phyloP scores from a whole-genome alignment of 2,329 filamentous ascomycete species.

The Atkinsonella texensis region DNA sequence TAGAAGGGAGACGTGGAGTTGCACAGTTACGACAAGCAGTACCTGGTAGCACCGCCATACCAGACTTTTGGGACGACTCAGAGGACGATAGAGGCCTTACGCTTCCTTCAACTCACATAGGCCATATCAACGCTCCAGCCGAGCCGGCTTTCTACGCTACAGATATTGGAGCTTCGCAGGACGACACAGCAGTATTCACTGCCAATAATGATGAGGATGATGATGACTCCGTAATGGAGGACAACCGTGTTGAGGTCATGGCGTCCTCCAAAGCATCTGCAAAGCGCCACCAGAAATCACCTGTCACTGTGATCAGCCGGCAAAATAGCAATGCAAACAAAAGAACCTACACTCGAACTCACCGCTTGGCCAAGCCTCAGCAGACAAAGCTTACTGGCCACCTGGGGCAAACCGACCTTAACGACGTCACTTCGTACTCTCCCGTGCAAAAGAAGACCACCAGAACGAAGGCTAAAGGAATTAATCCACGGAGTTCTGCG shows the following conservation, averaged over 20 bases:
- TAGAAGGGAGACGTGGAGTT: conserved; percentile 33
- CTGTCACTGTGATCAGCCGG: conserved; percentile 12
- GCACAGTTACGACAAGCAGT: conserved; percentile 31
- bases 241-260: conserved; percentile 41
- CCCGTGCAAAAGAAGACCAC: neutral
- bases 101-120: neutral
- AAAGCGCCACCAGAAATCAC: conserved; percentile 26
- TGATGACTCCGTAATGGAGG: conserved; percentile 32
- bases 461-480: neutral
- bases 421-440: neutral
- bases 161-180: neutral
- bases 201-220: conserved; percentile 19
- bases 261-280: conserved; percentile 24
- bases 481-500: neutral
- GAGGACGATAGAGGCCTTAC: neutral
- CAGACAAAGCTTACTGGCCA: conserved; percentile 23
- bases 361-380: conserved; percentile 8
- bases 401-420: conserved; percentile 7
- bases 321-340: conserved; percentile 14
- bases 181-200: neutral
- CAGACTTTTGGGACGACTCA: conserved; percentile 34
- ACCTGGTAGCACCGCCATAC: conserved; percentile 15
- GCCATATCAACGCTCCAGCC: neutral
- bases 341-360: conserved; percentile 11
- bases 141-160: neutral